A percentile compares a stretch with the other conserved stretches of the same genome.
Evolutionary conservation across 768 basidiomycete genomes (phyloP).

Genomic region (Rhizopogon salebrosus): DNA sequence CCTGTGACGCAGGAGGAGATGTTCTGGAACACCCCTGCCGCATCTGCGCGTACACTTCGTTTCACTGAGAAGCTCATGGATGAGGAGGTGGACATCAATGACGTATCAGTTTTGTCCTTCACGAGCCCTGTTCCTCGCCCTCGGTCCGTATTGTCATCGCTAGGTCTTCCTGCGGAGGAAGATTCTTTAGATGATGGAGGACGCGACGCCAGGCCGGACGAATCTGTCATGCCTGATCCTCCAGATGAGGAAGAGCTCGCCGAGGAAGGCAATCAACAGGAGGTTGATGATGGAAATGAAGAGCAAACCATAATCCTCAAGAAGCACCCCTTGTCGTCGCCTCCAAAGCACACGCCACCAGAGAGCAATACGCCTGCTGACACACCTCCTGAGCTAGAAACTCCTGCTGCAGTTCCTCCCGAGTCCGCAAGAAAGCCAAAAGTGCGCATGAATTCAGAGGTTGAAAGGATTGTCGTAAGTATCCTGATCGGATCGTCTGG

Average conservation of each 20-base stretch:
- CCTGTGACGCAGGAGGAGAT: constrained; percentile 43
- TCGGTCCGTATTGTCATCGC: constrained; percentile 22
- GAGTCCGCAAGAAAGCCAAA: constrained; percentile 27
- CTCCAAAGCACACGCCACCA: background rate
- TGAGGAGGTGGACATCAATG: constrained; percentile 55
- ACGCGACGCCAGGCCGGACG: background rate
- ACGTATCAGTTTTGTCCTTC: constrained; percentile 43
- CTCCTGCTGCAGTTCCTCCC: constrained; percentile 3
- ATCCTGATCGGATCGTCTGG: background rate
- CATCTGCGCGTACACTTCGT: constrained; percentile 49
- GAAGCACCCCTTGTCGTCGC: constrained; percentile 6
- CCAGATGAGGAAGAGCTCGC: background rate
- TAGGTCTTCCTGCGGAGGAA: constrained; percentile 6
- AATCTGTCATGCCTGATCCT: background rate
- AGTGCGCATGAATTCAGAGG: constrained; percentile 52
- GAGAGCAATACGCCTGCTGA: background rate
- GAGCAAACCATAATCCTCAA: constrained; percentile 26
- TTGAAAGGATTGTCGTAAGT: constrained; percentile 62
- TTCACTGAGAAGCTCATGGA: constrained; percentile 62
- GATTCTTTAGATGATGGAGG: background rate
- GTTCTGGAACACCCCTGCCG: constrained; percentile 60
- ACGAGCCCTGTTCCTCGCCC: constrained; percentile 36
- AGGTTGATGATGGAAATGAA: constrained; percentile 22
- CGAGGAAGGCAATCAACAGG: background rate
- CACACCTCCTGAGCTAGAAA: background rate